phyloP scores from a whole-genome alignment of 305 asterid species.

The Rubia balearica region DNA sequence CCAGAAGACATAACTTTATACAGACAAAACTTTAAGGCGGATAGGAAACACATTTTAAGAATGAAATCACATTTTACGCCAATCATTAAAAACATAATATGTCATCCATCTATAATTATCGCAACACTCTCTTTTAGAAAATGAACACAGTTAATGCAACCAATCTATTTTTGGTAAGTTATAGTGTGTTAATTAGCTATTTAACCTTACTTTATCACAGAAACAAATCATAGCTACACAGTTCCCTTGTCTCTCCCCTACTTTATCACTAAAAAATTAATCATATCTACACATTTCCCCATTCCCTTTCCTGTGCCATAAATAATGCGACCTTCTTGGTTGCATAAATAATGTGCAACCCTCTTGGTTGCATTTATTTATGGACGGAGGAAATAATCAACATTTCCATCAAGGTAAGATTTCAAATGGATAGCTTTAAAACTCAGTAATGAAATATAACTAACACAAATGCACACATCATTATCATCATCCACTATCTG shows the following conservation, averaged over 20 bases:
- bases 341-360: background rate
- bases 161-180: background rate
- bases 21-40: background rate
- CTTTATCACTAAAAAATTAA: background rate
- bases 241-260: background rate
- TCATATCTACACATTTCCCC: background rate
- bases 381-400: background rate
- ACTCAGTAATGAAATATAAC: background rate
- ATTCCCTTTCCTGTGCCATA: background rate
- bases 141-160: too few species aligned
- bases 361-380: background rate
- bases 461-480: background rate
- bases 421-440: background rate
- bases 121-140: too few species aligned
- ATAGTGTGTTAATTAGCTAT: too few species aligned
- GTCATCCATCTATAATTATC: too few species aligned
- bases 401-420: background rate
- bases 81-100: too few species aligned
- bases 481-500: background rate
- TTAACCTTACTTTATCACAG: background rate
- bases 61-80: background rate
- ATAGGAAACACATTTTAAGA: background rate
- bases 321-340: background rate
- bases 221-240: background rate
- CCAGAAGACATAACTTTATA: too few species aligned